Evolutionary conservation across 106 monocot genomes (phyloP), one percentile per base, ranked within the genome.

Genomic region (Dendrobium nobile): DNA sequence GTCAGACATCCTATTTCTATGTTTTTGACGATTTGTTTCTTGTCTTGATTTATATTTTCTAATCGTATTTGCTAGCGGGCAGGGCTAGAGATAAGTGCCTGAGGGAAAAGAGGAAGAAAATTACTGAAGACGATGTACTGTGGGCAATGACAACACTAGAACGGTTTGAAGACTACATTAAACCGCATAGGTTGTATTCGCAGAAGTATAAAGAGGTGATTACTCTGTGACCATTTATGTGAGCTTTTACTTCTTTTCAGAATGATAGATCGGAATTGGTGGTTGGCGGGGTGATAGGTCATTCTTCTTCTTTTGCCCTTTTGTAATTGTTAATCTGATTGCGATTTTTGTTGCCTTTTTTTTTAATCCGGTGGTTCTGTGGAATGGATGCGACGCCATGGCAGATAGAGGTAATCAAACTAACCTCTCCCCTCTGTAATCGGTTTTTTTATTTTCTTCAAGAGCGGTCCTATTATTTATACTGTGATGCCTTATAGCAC

Each of bases 31-130:
- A 17, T 44, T 54, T 40, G 4, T 64, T 75, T 44, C 42, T 33
- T 9, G 13, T 82, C 44, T 15, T 28, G 64, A 42, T 72, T 58
- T 82, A 58, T 41, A 2, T 44, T 67, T 4, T 15, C 44, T 40
- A 68, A 42, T 73, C 31, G 4, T 13, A 19, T 47, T 41, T 79
- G 68, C 7, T 81, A 74, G 81, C 55, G 24, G 58, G 8, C 56
- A 87, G 87, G 82, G 87, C 87, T 4, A 87, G 87, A 45, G 87
- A 87, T 75, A 87, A 84, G 75, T 87, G 87, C 81, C 87, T 82
- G 87, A 90, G 68, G 67, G 89, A 90, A 68, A 90, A 90, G 87
- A 80, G 89, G 82, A 90, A 90, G 89, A 90, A 87, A 27, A 90
- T 89, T 41, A 89, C 84, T 67, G 89, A 84, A 8, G 86, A 89